Evolutionary conservation across 495 filamentous ascomycete species (phyloP), one percentile per base, ranked within the genome.

Genomic region (Baudoinia panamericana): DNA sequence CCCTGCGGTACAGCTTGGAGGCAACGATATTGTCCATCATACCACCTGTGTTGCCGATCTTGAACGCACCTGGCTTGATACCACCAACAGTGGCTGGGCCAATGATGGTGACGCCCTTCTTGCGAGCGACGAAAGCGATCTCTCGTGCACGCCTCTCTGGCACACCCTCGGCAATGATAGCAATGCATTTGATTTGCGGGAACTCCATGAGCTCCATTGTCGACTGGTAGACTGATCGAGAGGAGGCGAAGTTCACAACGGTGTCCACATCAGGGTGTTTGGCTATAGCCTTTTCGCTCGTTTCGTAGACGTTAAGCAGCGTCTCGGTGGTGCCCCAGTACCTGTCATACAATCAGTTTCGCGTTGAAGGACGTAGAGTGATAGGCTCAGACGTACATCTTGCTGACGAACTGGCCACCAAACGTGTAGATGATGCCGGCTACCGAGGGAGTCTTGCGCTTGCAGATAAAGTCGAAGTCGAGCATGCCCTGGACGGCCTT

Each of bases 1-100:
- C 90, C 66, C 84, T 84, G 65, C 90, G 90, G 78, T 97, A 97
- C 36, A 97, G 84, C 78, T 96, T 97, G 65, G 92, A 96, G 52
- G 90, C 87, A 44, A 97, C 90, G 56, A 97, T 97, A 75, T 97
- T 97, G 75, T 97, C 90, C 90, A 97, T 97, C 90, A 97, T 97
- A 65, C 90, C 90, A 75, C 90, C 90, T 48, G 90, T 97, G 74
- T 97, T 97, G 64, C 90, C 90, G 50, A 97, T 97, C 77, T 96
- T 97, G 77, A 82, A 97, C 58, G 82, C 79, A 65, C 90, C 92
- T 45, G 90, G 90, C 75, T 97, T 97, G 72, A 97, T 95, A 57
- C 90, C 90, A 76, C 90, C 90, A 48, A 97, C 90, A 40, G 90
- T 97, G 44, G 90, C 90, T 46, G 90, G 90, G 41, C 90, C 90